Evolutionary conservation across 176 grass and related monocot genomes (phyloP).

Genomic region (Saccharum officinarum): DNA sequence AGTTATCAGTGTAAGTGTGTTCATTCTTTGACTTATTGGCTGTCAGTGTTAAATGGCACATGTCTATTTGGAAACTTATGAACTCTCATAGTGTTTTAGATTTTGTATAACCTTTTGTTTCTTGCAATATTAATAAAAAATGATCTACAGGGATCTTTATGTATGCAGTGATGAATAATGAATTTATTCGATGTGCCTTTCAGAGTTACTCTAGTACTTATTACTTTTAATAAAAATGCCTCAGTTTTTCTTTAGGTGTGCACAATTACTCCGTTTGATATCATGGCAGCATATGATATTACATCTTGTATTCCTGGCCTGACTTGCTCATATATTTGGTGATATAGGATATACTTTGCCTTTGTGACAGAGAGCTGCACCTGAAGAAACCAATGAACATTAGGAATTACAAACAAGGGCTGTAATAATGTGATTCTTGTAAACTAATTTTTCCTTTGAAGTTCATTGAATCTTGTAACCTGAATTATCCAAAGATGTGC

Average conservation of each 20-base stretch:
- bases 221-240: neutral
- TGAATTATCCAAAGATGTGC: too few relatives aligned
- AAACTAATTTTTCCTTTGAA: neutral
- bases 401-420: constrained; percentile 35
- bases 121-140: too few relatives aligned
- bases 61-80: too few relatives aligned
- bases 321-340: constrained; percentile 34
- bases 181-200: too few relatives aligned
- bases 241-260: neutral
- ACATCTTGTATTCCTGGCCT: constrained; percentile 10
- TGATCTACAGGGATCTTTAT: too few relatives aligned
- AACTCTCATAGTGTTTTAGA: neutral
- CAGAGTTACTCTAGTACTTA: neutral
- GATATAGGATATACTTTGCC: constrained; percentile 61
- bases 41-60: neutral
- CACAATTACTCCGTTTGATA: neutral
- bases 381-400: constrained; percentile 33
- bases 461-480: neutral
- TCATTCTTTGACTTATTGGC: neutral
- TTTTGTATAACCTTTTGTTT: neutral
- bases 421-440: constrained; percentile 24
- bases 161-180: too few relatives aligned
- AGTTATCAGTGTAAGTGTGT: neutral
- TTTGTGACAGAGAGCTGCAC: constrained; percentile 51
- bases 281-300: neutral